Percentiles rank a stretch among this genome's conserved stretches.
Evolutionary conservation across 768 basidiomycete species (phyloP).

Genomic region (Psilocybe azurescens): DNA sequence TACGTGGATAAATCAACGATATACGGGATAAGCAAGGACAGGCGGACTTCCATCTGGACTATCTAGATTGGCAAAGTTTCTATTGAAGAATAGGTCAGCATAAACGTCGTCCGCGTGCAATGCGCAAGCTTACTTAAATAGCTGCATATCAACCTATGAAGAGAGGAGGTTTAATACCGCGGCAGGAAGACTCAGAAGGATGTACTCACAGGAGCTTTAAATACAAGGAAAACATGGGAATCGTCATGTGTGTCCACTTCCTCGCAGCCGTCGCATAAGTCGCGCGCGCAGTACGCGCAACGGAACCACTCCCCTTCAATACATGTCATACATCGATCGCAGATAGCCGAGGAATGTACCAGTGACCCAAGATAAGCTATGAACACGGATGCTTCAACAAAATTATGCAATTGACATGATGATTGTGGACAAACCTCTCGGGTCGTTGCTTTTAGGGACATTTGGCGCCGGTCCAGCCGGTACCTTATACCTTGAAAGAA

Average conservation of each 20-base stretch:
- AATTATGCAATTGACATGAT: neutral
- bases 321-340: slow-evolving; percentile 83
- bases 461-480: slow-evolving; percentile 63
- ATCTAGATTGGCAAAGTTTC: slow-evolving; percentile 63
- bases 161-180: neutral
- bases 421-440: slow-evolving; percentile 53
- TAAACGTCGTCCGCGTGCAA: neutral
- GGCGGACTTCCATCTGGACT: slow-evolving; percentile 57
- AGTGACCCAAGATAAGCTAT: slow-evolving; percentile 69
- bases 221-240: slow-evolving; percentile 84
- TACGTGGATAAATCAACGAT: slow-evolving; percentile 38
- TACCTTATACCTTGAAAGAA: slow-evolving; percentile 56
- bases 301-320: slow-evolving; percentile 92
- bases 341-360: slow-evolving; percentile 71
- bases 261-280: slow-evolving; percentile 88
- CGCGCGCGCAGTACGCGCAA: slow-evolving; percentile 86
- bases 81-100: slow-evolving; percentile 27
- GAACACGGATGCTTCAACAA: neutral
- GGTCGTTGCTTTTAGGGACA: slow-evolving; percentile 44
- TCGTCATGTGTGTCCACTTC: slow-evolving; percentile 80
- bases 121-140: slow-evolving; percentile 58
- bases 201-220: slow-evolving; percentile 75
- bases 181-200: neutral
- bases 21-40: slow-evolving; percentile 67
- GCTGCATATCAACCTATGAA: slow-evolving; percentile 73